phyloP scores from a whole-genome alignment of 495 filamentous ascomycete species.

The Penicillium macrosclerotiorum region DNA sequence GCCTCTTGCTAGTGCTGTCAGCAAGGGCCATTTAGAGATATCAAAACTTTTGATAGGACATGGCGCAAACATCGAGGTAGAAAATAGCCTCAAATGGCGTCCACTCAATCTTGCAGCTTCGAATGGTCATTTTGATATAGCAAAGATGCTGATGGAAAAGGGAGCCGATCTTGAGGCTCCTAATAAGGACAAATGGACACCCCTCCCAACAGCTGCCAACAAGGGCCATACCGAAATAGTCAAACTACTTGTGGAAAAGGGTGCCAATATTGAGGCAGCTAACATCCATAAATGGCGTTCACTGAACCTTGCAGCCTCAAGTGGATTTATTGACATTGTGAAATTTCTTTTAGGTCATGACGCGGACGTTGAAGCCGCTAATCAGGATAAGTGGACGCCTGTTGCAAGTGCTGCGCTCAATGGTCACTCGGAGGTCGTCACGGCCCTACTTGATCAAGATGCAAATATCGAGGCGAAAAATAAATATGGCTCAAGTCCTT shows the following conservation, averaged over 20 bases:
- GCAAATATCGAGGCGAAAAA: background rate
- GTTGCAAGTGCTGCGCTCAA: background rate
- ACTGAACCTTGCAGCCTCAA: background rate
- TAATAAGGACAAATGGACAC: background rate
- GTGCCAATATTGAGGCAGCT: background rate
- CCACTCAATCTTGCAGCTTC: background rate
- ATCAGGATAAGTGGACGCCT: background rate
- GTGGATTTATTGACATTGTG: background rate
- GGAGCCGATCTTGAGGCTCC: background rate
- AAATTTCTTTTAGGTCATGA: background rate
- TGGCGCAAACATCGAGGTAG: background rate
- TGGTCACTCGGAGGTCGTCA: background rate
- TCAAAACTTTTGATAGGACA: background rate
- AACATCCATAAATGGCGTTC: background rate
- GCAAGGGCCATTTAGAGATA: background rate
- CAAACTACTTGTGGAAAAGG: background rate
- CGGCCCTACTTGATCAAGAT: background rate
- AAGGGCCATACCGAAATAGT: background rate
- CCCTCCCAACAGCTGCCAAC: background rate
- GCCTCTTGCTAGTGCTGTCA: too few species aligned
- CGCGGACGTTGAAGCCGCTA: background rate
- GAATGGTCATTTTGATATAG: background rate
- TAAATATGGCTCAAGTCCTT: background rate
- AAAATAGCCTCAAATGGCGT: too few species aligned
- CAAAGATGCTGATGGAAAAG: background rate